These are phyloP conservation scores for Suillus cothurnatus DNA, from an alignment of 768 basidiomycete species.

Conservation along the genomic window DNA sequence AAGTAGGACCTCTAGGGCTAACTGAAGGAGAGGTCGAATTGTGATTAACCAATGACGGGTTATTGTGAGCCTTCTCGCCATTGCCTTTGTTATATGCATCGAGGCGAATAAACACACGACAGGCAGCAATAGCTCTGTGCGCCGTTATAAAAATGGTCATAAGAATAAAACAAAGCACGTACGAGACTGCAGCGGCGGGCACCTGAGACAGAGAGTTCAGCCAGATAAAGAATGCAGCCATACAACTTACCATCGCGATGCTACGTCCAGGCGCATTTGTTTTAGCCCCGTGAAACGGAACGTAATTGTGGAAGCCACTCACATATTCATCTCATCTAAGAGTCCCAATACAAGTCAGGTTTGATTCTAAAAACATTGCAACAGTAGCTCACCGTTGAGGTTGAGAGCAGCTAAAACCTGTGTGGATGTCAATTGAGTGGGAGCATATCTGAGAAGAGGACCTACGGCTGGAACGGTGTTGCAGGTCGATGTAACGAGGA, in stretches of 20 bases:
- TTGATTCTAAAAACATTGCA: slow-evolving; percentile 1
- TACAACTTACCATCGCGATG: slow-evolving; percentile 48
- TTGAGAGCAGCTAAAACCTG: slow-evolving; percentile 61
- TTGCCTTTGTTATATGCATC: slow-evolving; percentile 49
- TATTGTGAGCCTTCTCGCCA: background rate
- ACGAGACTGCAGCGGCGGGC: slow-evolving; percentile 70
- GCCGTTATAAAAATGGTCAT: slow-evolving; percentile 6
- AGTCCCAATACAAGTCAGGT: slow-evolving; percentile 13
- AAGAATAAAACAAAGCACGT: slow-evolving; percentile 17
- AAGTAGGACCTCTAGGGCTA: background rate
- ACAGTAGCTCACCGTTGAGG: slow-evolving; percentile 52
- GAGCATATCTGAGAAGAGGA: slow-evolving; percentile 11
- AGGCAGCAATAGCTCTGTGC: slow-evolving; percentile 56
- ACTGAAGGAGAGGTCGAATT: background rate
- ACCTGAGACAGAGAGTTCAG: slow-evolving; percentile 38
- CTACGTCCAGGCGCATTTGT: slow-evolving; percentile 32
- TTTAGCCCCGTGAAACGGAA: background rate
- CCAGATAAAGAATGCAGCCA: slow-evolving; percentile 16
- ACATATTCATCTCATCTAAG: slow-evolving; percentile 65
- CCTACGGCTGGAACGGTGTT: slow-evolving; percentile 71
- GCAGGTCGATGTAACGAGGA: slow-evolving; percentile 62
- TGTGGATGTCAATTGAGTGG: background rate
- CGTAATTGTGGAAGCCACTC: slow-evolving; percentile 28
- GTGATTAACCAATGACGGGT: slow-evolving; percentile 5
- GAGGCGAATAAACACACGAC: slow-evolving; percentile 68